Evolutionary conservation across 2,329 filamentous ascomycete species (phyloP), one percentile per base, ranked within the genome.

Genomic region (Epicoccum nigrum): DNA sequence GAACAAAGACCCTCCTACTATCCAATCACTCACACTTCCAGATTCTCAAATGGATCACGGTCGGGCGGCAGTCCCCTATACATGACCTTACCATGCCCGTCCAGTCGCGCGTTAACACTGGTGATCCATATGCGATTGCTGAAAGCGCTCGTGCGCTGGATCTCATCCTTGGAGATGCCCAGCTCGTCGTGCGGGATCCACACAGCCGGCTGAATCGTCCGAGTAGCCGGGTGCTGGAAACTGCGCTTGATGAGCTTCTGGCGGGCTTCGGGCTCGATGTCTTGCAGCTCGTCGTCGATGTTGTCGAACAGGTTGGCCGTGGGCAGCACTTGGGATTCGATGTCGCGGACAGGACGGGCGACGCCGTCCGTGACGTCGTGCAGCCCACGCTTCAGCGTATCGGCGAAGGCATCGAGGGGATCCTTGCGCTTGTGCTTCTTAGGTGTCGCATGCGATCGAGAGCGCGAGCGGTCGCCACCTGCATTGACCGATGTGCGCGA

Each of bases 141-240:
- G 70, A 92, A 89, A 39, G 81, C 80, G 58, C 86, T 82, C 6
- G 92, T 96, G 28, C 89, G 81, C 65, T 81, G 81, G 35, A 97
- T 88, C 77, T 99, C 94, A 62, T 97, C 93, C 63, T 96, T 91
- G 59, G 89, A 92, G 50, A 99, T 84, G 4, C 94, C 94, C 4
- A 97, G 74, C 60, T 94, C 89, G 67, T 99, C 94, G 9, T 88
- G 85, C 0, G 94, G 94, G 35, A 99, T 90, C 94, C 94, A 99
- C 20, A 99, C 86, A 0, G 90, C 90, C 0, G 94, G 94, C 45
- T 92, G 83, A 44, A 89, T 84, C 1, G 92, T 90, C 7, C 94
- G 86, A 30, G 97, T 80, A 0, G 94, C 94, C 27, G 86, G 87
- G 68, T 99, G 94, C 74, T 92, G 87, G 74, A 99, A 99, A 0